Percentiles rank a stretch among this genome's conserved stretches.
phyloP scores from a whole-genome alignment of 2,329 filamentous ascomycete genomes.

The Claviceps fusiformis region DNA sequence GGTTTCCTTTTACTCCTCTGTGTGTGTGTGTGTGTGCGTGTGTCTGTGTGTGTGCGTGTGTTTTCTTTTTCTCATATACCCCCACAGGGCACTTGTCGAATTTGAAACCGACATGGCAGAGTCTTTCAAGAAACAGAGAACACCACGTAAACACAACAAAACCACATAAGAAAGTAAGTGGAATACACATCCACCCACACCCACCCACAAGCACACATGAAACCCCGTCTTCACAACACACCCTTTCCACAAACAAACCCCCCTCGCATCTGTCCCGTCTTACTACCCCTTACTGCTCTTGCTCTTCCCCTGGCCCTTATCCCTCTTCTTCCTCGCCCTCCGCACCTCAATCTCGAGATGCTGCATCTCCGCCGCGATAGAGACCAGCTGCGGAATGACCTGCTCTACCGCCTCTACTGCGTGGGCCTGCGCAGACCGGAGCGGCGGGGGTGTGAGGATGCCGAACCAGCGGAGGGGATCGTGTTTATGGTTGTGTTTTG shows the following conservation, averaged over 20 bases:
- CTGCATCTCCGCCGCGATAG: constrained; percentile 46
- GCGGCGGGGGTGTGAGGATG: constrained; percentile 35
- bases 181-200: too few species aligned
- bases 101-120: too few species aligned
- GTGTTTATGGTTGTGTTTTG: background rate
- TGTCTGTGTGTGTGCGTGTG: too few species aligned
- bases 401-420: constrained; percentile 43
- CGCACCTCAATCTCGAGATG: constrained; percentile 57
- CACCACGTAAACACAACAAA: too few species aligned
- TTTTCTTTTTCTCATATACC: too few species aligned
- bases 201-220: too few species aligned
- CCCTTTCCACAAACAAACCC: background rate
- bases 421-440: constrained; percentile 44
- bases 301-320: constrained; percentile 20
- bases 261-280: too few species aligned
- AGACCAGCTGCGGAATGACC: constrained; percentile 42
- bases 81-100: too few species aligned
- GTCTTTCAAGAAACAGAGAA: too few species aligned
- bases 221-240: background rate
- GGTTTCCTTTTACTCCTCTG: too few species aligned
- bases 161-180: too few species aligned
- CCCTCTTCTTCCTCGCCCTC: constrained; percentile 41
- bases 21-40: too few species aligned
- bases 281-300: background rate
- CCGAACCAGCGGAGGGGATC: constrained; percentile 45